Percentiles rank a stretch among this genome's conserved stretches.
Conservation (phyloP, 179 eudicot species). For the Silene coronaria region DNA sequence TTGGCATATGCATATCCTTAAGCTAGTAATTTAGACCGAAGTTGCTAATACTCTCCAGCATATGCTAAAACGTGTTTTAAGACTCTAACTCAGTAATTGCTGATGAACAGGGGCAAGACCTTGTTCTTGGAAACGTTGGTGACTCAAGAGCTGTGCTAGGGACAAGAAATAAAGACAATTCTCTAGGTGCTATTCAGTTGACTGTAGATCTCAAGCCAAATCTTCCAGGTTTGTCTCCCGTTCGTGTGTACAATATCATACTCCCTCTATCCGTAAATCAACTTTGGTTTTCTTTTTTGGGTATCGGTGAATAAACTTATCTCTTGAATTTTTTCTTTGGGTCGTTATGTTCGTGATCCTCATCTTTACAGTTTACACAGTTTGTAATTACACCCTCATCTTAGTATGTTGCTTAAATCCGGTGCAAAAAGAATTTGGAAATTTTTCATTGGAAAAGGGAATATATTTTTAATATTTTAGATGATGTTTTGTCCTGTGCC, state of each 20-base stretch:
- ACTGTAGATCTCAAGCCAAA: conserved; percentile 94
- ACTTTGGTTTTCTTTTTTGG: too few species aligned
- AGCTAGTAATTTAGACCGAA: neutral
- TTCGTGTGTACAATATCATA: neutral
- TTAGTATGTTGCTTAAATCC: too few species aligned
- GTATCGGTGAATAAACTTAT: too few species aligned
- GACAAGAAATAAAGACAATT: conserved; percentile 57
- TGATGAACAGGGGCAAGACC: conserved; percentile 61
- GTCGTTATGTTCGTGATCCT: too few species aligned
- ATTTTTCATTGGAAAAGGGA: too few species aligned
- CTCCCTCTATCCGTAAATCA: too few species aligned
- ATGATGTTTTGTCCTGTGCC: neutral
- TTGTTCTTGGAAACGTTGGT: conserved; percentile 81
- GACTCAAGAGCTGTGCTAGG: conserved; percentile 85
- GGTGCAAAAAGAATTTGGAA: too few species aligned
- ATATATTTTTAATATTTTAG: too few species aligned
- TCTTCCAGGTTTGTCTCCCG: conserved; percentile 59
- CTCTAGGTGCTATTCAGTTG: conserved; percentile 67
- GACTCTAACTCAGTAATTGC: neutral
- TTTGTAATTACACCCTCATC: too few species aligned
- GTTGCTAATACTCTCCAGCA: neutral
- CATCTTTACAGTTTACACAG: too few species aligned
- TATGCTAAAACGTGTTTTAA: neutral
- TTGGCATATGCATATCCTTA: neutral
- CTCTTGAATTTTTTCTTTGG: too few species aligned